phyloP scores from a whole-genome alignment of 257 asterid genomes.

The Solanum paucissectum region DNA sequence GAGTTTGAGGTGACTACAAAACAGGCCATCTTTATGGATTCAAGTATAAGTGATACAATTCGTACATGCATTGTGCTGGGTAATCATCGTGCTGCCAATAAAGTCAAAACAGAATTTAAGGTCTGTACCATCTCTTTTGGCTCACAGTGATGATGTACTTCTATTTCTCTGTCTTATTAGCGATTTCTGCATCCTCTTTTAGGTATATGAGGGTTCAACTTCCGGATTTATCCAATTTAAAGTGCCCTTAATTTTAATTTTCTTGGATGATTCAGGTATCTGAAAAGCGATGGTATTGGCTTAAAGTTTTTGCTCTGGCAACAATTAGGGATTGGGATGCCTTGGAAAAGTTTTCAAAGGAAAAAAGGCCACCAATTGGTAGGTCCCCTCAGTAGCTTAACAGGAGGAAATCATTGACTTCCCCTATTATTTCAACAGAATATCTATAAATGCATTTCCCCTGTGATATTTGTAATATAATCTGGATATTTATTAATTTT shows the following conservation, averaged over 20 bases:
- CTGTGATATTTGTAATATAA: neutral
- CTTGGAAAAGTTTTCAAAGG: constrained; percentile 79
- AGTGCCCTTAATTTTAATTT: neutral
- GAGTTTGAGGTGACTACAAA: constrained; percentile 73
- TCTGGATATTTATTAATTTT: neutral
- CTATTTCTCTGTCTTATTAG: neutral
- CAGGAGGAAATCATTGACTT: neutral
- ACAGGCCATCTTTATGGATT: constrained; percentile 89
- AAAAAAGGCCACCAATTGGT: constrained; percentile 92
- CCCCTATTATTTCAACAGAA: neutral
- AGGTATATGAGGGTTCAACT: neutral
- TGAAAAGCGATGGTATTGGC: constrained; percentile 98
- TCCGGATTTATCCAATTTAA: neutral
- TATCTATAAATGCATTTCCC: neutral
- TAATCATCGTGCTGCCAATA: constrained; percentile 74
- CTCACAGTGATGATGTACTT: neutral
- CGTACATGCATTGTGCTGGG: constrained; percentile 91
- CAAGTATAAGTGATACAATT: constrained; percentile 93
- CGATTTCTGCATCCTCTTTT: neutral
- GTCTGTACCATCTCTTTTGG: constrained; percentile 22
- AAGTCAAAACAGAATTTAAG: constrained; percentile 80
- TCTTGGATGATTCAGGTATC: constrained; percentile 58
- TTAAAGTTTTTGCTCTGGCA: constrained; percentile 85
- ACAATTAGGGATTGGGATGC: constrained; percentile 93
- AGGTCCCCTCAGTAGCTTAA: constrained; percentile 7